Evolutionary conservation across 305 asterid species (phyloP).

Genomic region (Fraxinus floribunda): DNA sequence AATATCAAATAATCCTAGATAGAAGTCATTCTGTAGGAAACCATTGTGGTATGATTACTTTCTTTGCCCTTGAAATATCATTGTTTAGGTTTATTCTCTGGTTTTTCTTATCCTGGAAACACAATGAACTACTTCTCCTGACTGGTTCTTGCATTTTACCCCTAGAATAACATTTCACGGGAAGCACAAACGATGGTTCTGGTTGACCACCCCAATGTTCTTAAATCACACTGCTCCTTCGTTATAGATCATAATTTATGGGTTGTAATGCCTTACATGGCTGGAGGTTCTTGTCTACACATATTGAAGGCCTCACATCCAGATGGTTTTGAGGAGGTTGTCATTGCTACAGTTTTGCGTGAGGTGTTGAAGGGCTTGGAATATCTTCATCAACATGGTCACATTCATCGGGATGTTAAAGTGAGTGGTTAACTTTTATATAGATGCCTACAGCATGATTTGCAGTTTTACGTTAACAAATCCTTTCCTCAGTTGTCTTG

Average conservation of each 20-base stretch:
- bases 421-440: slow-evolving; percentile 42
- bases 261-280: slow-evolving; percentile 98
- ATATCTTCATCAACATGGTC: slow-evolving; percentile 96
- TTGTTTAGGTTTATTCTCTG: slow-evolving; percentile 15
- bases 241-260: slow-evolving; percentile 82
- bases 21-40: slow-evolving; percentile 19
- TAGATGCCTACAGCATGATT: background rate
- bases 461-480: background rate
- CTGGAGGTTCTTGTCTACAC: slow-evolving; percentile 98
- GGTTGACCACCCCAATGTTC: slow-evolving; percentile 92
- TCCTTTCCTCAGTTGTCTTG: slow-evolving; percentile 12
- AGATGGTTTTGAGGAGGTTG: slow-evolving; percentile 94
- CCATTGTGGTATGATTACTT: slow-evolving; percentile 10
- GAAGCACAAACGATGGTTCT: slow-evolving; percentile 96
- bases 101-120: slow-evolving; percentile 13
- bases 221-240: slow-evolving; percentile 89
- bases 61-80: slow-evolving; percentile 14
- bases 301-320: slow-evolving; percentile 82
- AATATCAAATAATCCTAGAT: background rate
- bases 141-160: slow-evolving; percentile 31
- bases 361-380: slow-evolving; percentile 91
- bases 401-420: slow-evolving; percentile 97
- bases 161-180: slow-evolving; percentile 80
- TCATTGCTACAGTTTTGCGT: slow-evolving; percentile 85
- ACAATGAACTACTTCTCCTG: slow-evolving; percentile 22